A percentile compares a stretch with the other conserved stretches of the same genome.
Evolutionary conservation across 768 basidiomycete species (phyloP).

Genomic region (Russula earlei): DNA sequence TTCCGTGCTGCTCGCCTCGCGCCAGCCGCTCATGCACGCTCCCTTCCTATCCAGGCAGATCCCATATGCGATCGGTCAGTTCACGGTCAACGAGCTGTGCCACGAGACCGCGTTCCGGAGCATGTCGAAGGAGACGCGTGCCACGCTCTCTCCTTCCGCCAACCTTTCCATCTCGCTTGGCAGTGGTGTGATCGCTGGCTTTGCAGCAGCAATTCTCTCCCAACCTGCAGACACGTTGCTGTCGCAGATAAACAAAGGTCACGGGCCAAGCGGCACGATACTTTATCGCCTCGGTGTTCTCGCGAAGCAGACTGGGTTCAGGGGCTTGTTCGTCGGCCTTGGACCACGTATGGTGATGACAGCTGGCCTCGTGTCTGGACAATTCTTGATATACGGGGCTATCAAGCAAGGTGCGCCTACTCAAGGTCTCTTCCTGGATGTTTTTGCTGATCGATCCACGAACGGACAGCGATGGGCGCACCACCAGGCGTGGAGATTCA

Average conservation of each 20-base stretch:
- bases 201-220: conserved; percentile 72
- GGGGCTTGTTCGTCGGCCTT: conserved; percentile 66
- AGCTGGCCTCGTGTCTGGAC: conserved; percentile 67
- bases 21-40: not conserved
- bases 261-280: conserved; percentile 73
- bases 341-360: conserved; percentile 86
- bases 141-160: conserved; percentile 35
- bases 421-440: not conserved
- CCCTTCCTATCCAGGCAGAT: conserved; percentile 47
- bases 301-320: conserved; percentile 60
- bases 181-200: conserved; percentile 65
- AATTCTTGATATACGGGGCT: conserved; percentile 70
- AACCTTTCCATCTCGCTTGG: conserved; percentile 57
- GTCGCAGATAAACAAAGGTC: conserved; percentile 79
- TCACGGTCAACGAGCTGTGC: conserved; percentile 80
- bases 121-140: conserved; percentile 60
- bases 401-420: conserved; percentile 51
- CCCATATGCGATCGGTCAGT: conserved; percentile 79
- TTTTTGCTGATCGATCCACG: not conserved
- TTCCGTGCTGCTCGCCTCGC: not conserved
- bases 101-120: conserved; percentile 63
- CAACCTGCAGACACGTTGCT: conserved; percentile 83
- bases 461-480: conserved; percentile 41
- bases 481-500: conserved; percentile 70
- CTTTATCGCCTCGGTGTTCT: conserved; percentile 48